Conservation (phyloP, 2,329 filamentous ascomycete species). For the Colletotrichum sp. region DNA sequence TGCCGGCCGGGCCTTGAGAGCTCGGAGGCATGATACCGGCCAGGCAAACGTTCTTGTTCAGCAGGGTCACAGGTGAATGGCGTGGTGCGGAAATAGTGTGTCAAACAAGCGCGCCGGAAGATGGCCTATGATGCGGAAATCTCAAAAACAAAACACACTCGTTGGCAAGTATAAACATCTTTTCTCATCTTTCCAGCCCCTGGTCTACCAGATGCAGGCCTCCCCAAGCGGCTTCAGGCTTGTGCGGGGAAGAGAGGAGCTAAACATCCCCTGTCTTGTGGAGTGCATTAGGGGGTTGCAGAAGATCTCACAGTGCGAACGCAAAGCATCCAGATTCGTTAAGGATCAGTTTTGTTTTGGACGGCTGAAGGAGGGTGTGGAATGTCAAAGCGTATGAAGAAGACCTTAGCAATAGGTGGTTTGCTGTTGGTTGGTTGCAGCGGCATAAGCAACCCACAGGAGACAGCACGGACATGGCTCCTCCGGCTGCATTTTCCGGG, state of each 20-base stretch:
- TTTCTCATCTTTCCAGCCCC: neutral
- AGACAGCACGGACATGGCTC: neutral
- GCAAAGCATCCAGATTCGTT: neutral
- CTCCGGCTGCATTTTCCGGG: neutral
- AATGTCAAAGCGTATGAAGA: neutral
- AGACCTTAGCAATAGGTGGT: neutral
- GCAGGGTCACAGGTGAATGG: neutral
- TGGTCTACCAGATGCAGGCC: neutral
- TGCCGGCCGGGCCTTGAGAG: neutral
- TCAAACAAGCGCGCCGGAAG: neutral
- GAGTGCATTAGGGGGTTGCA: neutral
- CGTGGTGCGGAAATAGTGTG: neutral
- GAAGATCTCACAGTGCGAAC: neutral
- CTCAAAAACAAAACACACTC: neutral
- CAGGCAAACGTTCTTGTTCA: neutral
- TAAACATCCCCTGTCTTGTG: neutral
- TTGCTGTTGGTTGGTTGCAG: neutral
- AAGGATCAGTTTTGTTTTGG: neutral
- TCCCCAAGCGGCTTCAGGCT: neutral
- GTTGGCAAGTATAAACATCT: neutral
- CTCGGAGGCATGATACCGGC: neutral
- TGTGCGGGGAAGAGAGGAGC: neutral
- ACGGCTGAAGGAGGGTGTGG: neutral
- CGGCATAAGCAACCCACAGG: neutral
- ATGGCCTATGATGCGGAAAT: neutral